Conservation (phyloP, 1,284 basidiomycete species). For the Puccinia brachypodii region DNA sequence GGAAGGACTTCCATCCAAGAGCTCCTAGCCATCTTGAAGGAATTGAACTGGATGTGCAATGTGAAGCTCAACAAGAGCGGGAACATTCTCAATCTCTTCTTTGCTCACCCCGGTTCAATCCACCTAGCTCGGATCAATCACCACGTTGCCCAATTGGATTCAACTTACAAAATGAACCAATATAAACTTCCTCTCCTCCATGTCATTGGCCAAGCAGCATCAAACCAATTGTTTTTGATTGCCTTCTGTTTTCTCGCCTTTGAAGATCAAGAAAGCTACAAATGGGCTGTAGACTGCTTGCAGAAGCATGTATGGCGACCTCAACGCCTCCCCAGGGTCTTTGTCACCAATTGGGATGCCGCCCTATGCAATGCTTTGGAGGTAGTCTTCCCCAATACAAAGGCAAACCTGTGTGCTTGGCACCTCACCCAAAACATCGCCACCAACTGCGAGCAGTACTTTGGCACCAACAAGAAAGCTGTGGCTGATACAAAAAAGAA, state of each 20-base stretch:
- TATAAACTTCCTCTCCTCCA: too few relatives aligned
- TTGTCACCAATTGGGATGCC: neutral
- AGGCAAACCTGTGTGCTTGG: neutral
- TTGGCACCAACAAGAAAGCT: too few relatives aligned
- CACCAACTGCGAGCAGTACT: neutral
- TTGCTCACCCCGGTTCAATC: slow-evolving; percentile 14
- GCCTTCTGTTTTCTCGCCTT: neutral
- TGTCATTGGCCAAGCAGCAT: neutral
- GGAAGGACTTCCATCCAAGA: too few relatives aligned
- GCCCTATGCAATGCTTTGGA: neutral
- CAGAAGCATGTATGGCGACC: neutral
- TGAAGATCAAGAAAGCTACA: neutral
- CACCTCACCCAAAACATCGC: neutral
- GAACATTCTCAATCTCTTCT: neutral
- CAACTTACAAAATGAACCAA: neutral
- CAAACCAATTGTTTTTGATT: neutral
- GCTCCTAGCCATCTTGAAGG: neutral
- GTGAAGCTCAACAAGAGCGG: neutral
- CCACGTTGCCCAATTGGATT: neutral
- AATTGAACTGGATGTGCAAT: neutral
- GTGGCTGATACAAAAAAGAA: too few relatives aligned
- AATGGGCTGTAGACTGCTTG: neutral
- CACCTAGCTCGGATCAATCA: neutral
- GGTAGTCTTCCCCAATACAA: neutral
- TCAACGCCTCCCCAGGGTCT: neutral